These are phyloP conservation scores for Tinospora cordifolia DNA, from an alignment of 164 flowering plant genomes.

Conservation along the genomic window DNA sequence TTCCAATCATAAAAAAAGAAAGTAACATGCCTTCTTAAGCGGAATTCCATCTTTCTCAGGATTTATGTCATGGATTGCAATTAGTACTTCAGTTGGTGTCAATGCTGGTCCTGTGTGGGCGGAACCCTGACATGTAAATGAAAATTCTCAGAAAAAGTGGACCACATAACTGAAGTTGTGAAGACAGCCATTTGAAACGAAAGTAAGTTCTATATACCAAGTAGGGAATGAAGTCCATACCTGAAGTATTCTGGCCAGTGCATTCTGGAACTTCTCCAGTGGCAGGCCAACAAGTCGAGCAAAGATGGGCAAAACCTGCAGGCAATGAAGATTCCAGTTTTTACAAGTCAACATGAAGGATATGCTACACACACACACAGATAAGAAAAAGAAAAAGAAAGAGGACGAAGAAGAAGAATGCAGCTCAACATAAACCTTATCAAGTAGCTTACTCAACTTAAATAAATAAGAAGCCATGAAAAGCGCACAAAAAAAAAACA, in stretches of 20 bases:
- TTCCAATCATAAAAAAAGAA: neutral
- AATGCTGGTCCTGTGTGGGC: constrained; percentile 98
- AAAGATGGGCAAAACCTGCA: constrained; percentile 90
- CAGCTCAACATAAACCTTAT: neutral
- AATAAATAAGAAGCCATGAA: too few species aligned
- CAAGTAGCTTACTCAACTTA: too few species aligned
- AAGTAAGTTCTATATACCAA: neutral
- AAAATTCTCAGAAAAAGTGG: neutral
- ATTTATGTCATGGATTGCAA: constrained; percentile 78
- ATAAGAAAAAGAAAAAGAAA: neutral
- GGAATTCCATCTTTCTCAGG: constrained; percentile 87
- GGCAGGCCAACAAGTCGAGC: constrained; percentile 94
- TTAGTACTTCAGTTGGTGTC: constrained; percentile 93
- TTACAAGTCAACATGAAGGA: neutral
- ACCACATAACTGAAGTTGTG: neutral
- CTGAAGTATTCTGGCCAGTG: constrained; percentile 90
- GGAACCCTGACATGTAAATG: constrained; percentile 64
- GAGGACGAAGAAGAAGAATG: neutral
- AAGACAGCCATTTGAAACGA: neutral
- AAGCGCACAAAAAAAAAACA: too few species aligned
- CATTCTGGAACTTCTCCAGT: constrained; percentile 75
- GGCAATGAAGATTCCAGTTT: neutral
- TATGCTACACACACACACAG: neutral
- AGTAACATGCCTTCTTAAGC: constrained; percentile 68
- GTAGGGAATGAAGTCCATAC: constrained; percentile 25